Base-by-base conservation (phyloP, 192 early-diverging fungal species). In the Podila clonocystis region DNA sequence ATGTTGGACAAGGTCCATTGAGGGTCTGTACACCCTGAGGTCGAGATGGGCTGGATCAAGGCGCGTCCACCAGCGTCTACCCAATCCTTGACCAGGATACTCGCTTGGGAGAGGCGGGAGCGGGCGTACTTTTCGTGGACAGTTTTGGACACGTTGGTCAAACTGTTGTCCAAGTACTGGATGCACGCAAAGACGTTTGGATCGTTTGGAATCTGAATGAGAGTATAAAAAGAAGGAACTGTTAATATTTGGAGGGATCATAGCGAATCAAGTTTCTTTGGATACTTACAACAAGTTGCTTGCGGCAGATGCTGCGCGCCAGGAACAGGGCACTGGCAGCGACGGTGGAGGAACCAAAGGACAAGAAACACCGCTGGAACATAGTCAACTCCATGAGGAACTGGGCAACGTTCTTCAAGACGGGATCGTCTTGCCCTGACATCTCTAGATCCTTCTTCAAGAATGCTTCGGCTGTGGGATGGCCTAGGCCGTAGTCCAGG, bases 21-120 rank as follows among this genome's bases (percentile, higher is more conserved):
- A 36, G 70, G 70, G 45, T 60, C 60, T 6, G 70, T 48, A 34
- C 70, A 78, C 29, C 68, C 70, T 7, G 65, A 63, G 15, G 75
- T 67, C 2, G 77, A 80, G 33, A 80, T 68, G 48, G 77, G 77
- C 24, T 73, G 77, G 12, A 80, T 73, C 26, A 73, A 31, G 5
- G 77, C 77, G 13, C 77, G 61, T 28, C 77, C 77, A 6, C 77
- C 77, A 50, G 72, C 72, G 57, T 82, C 77, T 4, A 82, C 77
- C 69, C 83, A 84, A 24, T 84, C 74, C 66, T 76, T 82, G 41
- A 82, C 83, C 22, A 84, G 65, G 45, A 82, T 84, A 28, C 83
- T 84, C 4, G 77, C 83, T 62, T 84, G 78, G 22, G 74, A 76
- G 60, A 82, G 67, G 11, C 77, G 57, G 1, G 72, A 49, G 5